Conservation (phyloP, 257 asterid genomes). For the Nyctanthes arbortristis region DNA sequence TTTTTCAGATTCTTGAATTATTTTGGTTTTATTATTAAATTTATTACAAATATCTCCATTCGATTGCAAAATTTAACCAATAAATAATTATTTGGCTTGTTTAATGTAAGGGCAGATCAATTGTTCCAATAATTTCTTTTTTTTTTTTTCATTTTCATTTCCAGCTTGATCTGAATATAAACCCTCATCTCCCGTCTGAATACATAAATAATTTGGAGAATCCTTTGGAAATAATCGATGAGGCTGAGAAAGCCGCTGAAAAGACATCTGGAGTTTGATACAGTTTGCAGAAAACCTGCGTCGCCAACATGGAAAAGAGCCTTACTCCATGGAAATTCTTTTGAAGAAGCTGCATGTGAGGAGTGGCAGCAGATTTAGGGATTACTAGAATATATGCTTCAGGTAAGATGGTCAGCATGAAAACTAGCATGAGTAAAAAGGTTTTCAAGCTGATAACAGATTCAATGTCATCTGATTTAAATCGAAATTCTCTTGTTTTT, state of each 20-base stretch:
- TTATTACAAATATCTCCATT: too few species aligned
- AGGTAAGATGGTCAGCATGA: slow-evolving; percentile 79
- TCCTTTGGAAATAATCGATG: slow-evolving; percentile 72
- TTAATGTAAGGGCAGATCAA: too few species aligned
- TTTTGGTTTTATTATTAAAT: too few species aligned
- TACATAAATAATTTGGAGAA: slow-evolving; percentile 87
- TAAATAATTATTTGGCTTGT: too few species aligned
- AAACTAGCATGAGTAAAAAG: slow-evolving; percentile 73
- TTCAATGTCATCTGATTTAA: slow-evolving; percentile 70
- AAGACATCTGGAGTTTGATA: slow-evolving; percentile 77
- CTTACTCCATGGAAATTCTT: slow-evolving; percentile 87
- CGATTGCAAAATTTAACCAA: too few species aligned
- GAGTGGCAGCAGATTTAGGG: slow-evolving; percentile 96
- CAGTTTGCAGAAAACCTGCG: slow-evolving; percentile 80
- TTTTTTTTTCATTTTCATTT: neutral
- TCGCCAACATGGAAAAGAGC: slow-evolving; percentile 87
- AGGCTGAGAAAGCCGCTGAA: slow-evolving; percentile 86
- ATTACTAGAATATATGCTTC: slow-evolving; percentile 62
- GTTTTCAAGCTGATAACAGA: slow-evolving; percentile 85
- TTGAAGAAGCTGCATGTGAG: slow-evolving; percentile 89
- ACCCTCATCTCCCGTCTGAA: slow-evolving; percentile 89
- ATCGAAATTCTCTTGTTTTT: slow-evolving; percentile 64
- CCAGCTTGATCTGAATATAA: slow-evolving; percentile 77
- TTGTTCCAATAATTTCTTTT: too few species aligned
- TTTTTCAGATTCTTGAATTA: too few species aligned